These are phyloP conservation scores for Fusarium luffae DNA, from an alignment of 2,329 filamentous ascomycete genomes.

Conservation along the genomic window DNA sequence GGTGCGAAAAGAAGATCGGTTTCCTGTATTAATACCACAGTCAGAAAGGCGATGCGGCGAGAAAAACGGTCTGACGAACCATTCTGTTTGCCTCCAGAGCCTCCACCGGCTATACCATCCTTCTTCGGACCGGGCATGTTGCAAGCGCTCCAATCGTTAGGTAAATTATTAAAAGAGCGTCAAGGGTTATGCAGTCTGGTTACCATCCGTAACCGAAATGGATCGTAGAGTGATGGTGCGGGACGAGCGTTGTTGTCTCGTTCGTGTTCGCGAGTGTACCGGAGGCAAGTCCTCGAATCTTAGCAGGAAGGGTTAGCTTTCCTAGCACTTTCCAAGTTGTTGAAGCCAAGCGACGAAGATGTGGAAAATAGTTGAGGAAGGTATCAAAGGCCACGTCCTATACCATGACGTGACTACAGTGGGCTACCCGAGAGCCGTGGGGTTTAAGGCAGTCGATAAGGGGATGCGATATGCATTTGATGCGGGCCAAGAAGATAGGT, in stretches of 20 bases:
- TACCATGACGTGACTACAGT: slow-evolving; percentile 42
- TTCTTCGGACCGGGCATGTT: slow-evolving; percentile 56
- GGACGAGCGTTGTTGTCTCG: slow-evolving; percentile 21
- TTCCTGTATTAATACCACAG: slow-evolving; percentile 61
- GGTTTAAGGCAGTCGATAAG: slow-evolving; percentile 22
- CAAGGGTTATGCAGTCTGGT: slow-evolving; percentile 33
- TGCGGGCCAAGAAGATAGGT: slow-evolving; percentile 5
- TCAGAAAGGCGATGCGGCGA: slow-evolving; percentile 17
- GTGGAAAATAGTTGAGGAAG: slow-evolving; percentile 14
- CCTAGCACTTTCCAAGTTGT: slow-evolving; percentile 13
- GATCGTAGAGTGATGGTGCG: slow-evolving; percentile 31
- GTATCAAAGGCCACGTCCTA: slow-evolving; percentile 36
- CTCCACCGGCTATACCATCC: slow-evolving; percentile 50
- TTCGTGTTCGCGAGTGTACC: slow-evolving; percentile 29
- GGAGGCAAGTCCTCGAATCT: slow-evolving; percentile 22
- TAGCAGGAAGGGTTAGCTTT: slow-evolving; percentile 14
- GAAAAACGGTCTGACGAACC: slow-evolving; percentile 45
- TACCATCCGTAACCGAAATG: slow-evolving; percentile 43
- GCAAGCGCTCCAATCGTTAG: slow-evolving; percentile 36
- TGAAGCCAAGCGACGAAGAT: background rate
- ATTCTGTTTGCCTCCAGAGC: slow-evolving; percentile 51
- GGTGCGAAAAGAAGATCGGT: slow-evolving; percentile 79
- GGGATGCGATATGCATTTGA: slow-evolving; percentile 11
- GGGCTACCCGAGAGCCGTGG: slow-evolving; percentile 29
- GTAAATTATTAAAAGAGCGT: slow-evolving; percentile 42